Conservation (phyloP, 2,329 filamentous ascomycete genomes). For the Ceratocystis eucalypticola region DNA sequence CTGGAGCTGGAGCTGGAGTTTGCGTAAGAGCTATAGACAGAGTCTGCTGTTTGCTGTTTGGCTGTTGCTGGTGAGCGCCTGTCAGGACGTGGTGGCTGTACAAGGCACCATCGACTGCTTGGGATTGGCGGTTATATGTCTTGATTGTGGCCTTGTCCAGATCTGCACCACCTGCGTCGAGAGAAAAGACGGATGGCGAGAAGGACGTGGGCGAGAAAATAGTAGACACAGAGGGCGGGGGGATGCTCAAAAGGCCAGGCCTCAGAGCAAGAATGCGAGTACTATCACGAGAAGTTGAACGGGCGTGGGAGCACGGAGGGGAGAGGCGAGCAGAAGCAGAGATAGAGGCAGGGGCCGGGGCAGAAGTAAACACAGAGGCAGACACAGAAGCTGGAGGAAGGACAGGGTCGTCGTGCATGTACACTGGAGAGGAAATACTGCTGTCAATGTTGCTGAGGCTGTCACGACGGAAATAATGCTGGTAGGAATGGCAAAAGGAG, state of each 20-base stretch:
- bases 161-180: background rate
- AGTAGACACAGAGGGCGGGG: background rate
- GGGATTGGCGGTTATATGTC: background rate
- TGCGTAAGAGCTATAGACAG: no score
- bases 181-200: background rate
- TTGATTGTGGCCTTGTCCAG: background rate
- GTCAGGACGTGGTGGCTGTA: background rate
- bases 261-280: background rate
- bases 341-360: background rate
- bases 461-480: background rate
- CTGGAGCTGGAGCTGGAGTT: background rate
- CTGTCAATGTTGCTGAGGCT: background rate
- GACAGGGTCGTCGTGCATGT: background rate
- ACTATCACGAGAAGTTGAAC: background rate
- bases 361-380: background rate
- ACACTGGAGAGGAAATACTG: background rate
- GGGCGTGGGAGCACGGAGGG: background rate
- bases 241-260: background rate
- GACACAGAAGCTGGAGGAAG: background rate
- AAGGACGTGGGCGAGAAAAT: slow-evolving; percentile 8
- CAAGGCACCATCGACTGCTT: background rate
- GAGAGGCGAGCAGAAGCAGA: background rate
- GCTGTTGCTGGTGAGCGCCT: background rate
- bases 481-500: slow-evolving; percentile 3
- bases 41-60: no score